phyloP scores from a whole-genome alignment of 768 basidiomycete genomes.

The Solioccasus polychromus region DNA sequence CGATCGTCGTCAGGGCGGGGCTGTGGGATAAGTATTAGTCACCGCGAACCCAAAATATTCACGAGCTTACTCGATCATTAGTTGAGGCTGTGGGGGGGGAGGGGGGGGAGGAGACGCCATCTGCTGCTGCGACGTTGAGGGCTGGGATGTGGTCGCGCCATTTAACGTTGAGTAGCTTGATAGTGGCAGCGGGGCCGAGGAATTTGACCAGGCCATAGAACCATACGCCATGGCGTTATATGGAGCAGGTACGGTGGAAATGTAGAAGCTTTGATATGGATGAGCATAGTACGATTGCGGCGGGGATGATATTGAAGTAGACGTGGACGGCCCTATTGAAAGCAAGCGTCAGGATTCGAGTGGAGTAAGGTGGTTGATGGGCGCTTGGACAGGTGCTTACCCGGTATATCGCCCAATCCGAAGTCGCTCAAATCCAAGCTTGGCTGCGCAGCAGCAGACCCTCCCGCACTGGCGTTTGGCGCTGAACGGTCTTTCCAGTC shows the following conservation, averaged over 20 bases:
- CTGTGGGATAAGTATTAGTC: constrained; percentile 34
- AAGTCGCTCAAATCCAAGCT: constrained; percentile 43
- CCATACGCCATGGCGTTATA: constrained; percentile 57
- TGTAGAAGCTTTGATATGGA: constrained; percentile 42
- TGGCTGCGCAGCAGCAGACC: constrained; percentile 32
- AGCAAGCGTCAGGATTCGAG: constrained; percentile 7
- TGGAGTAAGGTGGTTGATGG: constrained; percentile 13
- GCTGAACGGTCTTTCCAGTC: constrained; percentile 40
- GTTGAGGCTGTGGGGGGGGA: constrained; percentile 30
- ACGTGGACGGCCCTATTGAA: constrained; percentile 37
- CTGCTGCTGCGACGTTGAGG: constrained; percentile 32
- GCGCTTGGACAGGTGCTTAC: constrained; percentile 38
- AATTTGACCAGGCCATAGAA: constrained; percentile 43
- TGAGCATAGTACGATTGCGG: constrained; percentile 41
- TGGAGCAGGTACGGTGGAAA: constrained; percentile 40
- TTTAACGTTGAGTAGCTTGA: constrained; percentile 78
- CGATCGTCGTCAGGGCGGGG: constrained; percentile 59
- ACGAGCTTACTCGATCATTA: constrained; percentile 67
- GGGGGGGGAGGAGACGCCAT: constrained; percentile 27
- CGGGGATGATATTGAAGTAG: constrained; percentile 38
- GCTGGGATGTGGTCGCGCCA: constrained; percentile 57
- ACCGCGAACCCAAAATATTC: constrained; percentile 3
- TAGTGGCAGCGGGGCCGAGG: constrained; percentile 49
- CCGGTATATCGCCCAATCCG: constrained; percentile 40
- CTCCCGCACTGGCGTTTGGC: constrained; percentile 21